These are phyloP conservation scores for Ophidiomyces ophidiicola DNA, from an alignment of 2,329 filamentous ascomycete genomes.

Conservation along the genomic window DNA sequence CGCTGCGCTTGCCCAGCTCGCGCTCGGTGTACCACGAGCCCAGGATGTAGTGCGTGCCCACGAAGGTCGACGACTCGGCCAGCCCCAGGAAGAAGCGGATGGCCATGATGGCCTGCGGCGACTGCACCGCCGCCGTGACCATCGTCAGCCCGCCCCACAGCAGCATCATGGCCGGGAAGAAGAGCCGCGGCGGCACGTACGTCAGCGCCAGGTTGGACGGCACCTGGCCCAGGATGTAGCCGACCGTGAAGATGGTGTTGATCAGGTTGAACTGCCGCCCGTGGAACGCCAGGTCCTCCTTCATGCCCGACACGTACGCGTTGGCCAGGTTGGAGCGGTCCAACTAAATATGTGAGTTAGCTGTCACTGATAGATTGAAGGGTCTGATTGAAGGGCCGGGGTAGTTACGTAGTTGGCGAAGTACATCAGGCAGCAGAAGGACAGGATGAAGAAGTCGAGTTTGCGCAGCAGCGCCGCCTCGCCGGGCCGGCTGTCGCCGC, in stretches of 20 bases:
- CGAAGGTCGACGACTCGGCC: conserved; percentile 24
- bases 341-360: conserved; percentile 18
- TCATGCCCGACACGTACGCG: conserved; percentile 31
- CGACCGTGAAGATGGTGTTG: conserved; percentile 35
- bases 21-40: conserved; percentile 35
- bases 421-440: conserved; percentile 35
- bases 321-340: conserved; percentile 35
- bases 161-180: conserved; percentile 23
- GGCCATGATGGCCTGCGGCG: conserved; percentile 24
- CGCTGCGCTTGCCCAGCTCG: conserved; percentile 29
- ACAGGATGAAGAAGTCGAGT: conserved; percentile 38
- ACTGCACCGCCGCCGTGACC: conserved; percentile 21
- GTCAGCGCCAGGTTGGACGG: conserved; percentile 31
- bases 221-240: conserved; percentile 36
- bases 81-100: conserved; percentile 31
- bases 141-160: conserved; percentile 26
- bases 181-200: conserved; percentile 20
- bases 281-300: conserved; percentile 27
- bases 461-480: conserved; percentile 33
- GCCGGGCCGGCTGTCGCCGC: conserved; percentile 15
- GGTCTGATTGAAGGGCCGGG: not conserved
- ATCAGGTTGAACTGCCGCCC: conserved; percentile 29
- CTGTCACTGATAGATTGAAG: not conserved
- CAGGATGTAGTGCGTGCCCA: conserved; percentile 29
- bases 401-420: conserved; percentile 31